Conservation (phyloP, 2,329 filamentous ascomycete genomes). For the Dothidotthia symphoricarpi region DNA sequence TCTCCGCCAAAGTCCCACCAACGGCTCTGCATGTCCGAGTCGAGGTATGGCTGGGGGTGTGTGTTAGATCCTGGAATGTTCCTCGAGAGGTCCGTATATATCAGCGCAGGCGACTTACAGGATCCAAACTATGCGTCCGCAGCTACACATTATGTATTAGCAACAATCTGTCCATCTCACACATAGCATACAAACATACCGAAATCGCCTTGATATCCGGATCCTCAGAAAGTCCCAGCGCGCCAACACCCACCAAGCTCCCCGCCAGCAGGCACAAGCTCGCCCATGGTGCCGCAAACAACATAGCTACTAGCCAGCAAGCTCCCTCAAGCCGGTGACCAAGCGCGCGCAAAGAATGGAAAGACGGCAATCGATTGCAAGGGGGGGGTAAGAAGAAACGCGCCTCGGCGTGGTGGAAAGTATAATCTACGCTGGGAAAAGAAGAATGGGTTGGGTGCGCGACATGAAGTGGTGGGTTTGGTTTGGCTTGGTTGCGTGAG, state of each 20-base stretch:
- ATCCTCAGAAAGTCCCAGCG: constrained; percentile 37
- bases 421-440: constrained; percentile 22
- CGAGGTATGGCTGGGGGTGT: constrained; percentile 77
- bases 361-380: no score
- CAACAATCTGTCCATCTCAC: constrained; percentile 5
- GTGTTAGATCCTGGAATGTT: constrained; percentile 13
- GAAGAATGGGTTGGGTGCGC: constrained; percentile 24
- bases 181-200: constrained; percentile 48
- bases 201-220: constrained; percentile 63
- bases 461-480: constrained; percentile 25
- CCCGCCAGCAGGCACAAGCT: constrained; percentile 41
- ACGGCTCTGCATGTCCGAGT: constrained; percentile 95
- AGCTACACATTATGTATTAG: constrained; percentile 56
- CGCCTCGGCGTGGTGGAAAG: constrained; percentile 3
- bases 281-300: constrained; percentile 37
- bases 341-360: constrained; percentile 26
- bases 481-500: constrained; percentile 12
- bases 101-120: constrained; percentile 58
- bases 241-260: constrained; percentile 31
- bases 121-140: constrained; percentile 78
- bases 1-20: constrained; percentile 99
- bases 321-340: no score
- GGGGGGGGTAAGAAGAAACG: constrained; percentile 8
- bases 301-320: constrained; percentile 36
- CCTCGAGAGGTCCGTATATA: background rate